A percentile compares a stretch with the other conserved stretches of the same genome.
Evolutionary conservation across 805 yeast genomes (phyloP).

Genomic region (Cyberlindnera lachancei): DNA sequence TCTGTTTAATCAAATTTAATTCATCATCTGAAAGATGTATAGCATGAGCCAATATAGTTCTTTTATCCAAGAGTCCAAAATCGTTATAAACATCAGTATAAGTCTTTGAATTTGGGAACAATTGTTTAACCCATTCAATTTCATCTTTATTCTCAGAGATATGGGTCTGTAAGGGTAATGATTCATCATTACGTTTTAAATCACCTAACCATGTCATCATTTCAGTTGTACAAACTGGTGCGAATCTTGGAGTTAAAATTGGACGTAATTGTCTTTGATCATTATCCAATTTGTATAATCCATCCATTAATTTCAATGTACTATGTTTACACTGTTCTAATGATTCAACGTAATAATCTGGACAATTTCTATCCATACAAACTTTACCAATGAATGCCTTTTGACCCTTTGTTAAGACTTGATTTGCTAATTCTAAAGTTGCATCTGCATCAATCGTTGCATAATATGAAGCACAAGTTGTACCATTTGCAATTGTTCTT

Average conservation of each 20-base stretch:
- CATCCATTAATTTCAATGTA: slow-evolving; percentile 49
- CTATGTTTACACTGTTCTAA: slow-evolving; percentile 45
- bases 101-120: slow-evolving; percentile 62
- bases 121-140: slow-evolving; percentile 58
- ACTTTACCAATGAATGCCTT: slow-evolving; percentile 89
- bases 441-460: slow-evolving; percentile 81
- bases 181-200: slow-evolving; percentile 35
- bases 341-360: slow-evolving; percentile 60
- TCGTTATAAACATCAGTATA: slow-evolving; percentile 76
- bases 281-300: slow-evolving; percentile 49
- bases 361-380: slow-evolving; percentile 85
- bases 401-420: slow-evolving; percentile 64
- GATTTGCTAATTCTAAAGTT: slow-evolving; percentile 67
- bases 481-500: slow-evolving; percentile 70
- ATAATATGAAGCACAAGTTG: slow-evolving; percentile 88
- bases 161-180: slow-evolving; percentile 81
- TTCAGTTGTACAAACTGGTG: slow-evolving; percentile 72
- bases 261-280: slow-evolving; percentile 51
- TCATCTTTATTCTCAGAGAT: slow-evolving; percentile 76
- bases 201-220: slow-evolving; percentile 59
- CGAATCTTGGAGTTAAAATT: slow-evolving; percentile 87
- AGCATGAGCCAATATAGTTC: slow-evolving; percentile 86
- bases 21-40: slow-evolving; percentile 68
- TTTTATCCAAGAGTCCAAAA: slow-evolving; percentile 48
- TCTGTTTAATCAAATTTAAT: slow-evolving; percentile 42